Conservation (phyloP, 2,329 filamentous ascomycete genomes). For the Polychaeton citri region DNA sequence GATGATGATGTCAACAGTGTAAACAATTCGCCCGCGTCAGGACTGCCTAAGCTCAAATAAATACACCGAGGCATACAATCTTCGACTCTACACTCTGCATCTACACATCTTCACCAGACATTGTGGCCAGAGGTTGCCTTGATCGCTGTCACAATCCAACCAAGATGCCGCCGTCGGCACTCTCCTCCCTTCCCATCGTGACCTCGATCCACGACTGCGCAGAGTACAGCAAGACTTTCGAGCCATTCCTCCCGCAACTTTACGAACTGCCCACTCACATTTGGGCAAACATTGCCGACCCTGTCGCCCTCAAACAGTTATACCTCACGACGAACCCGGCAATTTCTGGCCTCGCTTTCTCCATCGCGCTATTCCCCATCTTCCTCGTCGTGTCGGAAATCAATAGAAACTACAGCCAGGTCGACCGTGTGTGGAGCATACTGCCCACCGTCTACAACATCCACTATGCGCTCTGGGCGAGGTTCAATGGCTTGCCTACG, state of each 20-base stretch:
- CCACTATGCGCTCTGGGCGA: constrained; percentile 75
- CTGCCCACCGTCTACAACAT: constrained; percentile 75
- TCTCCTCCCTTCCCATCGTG: constrained; percentile 46
- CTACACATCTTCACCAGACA: too few species aligned
- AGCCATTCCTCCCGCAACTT: constrained; percentile 61
- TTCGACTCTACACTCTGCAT: too few species aligned
- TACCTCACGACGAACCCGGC: constrained; percentile 82
- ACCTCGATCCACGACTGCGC: constrained; percentile 60
- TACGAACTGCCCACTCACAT: constrained; percentile 29
- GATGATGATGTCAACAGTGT: not conserved
- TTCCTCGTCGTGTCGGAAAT: constrained; percentile 68
- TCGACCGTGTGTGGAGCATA: constrained; percentile 85
- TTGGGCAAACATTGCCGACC: constrained; percentile 45
- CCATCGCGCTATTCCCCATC: constrained; percentile 54
- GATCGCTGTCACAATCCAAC: too few species aligned
- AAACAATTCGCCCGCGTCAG: too few species aligned
- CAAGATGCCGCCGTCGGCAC: not conserved
- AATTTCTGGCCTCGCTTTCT: constrained; percentile 58
- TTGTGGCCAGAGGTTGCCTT: too few species aligned
- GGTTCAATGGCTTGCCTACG: constrained; percentile 56
- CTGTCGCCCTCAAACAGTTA: constrained; percentile 51
- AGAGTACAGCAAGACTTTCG: constrained; percentile 60
- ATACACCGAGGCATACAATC: too few species aligned
- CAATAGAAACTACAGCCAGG: constrained; percentile 93
- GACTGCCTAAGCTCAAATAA: too few species aligned